Percentiles rank a stretch among this genome's conserved stretches.
Evolutionary conservation across 176 grass and related monocot genomes (phyloP).

Genomic region (Carex myosuroides): DNA sequence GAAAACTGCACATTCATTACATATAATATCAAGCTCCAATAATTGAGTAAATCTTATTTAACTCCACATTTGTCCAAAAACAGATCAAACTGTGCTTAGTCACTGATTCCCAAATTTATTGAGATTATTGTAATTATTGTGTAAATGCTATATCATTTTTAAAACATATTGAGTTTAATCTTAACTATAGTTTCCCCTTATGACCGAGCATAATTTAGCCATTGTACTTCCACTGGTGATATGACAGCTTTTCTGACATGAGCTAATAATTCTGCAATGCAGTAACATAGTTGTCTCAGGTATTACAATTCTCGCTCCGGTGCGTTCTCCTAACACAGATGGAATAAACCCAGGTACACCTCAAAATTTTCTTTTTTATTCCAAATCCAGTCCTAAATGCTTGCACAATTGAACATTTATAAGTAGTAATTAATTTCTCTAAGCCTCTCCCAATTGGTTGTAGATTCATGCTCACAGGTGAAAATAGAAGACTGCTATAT

Average conservation of each 20-base stretch:
- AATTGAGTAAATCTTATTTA: not conserved
- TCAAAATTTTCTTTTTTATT: not conserved
- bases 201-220: not conserved
- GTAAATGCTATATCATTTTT: not conserved
- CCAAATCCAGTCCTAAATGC: not conserved
- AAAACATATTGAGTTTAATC: not conserved
- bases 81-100: not conserved
- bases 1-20: not conserved
- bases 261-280: not conserved
- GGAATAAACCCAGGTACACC: slow-evolving; percentile 72
- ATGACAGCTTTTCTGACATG: not conserved
- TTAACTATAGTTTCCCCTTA: not conserved
- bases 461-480: slow-evolving; percentile 76
- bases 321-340: slow-evolving; percentile 77
- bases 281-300: slow-evolving; percentile 61
- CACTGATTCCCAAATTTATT: not conserved
- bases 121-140: not conserved
- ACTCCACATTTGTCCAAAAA: not conserved
- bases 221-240: not conserved
- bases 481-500: slow-evolving; percentile 96
- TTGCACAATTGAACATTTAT: not conserved
- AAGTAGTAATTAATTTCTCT: not conserved
- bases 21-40: not conserved
- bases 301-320: slow-evolving; percentile 74
- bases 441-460: not conserved